phyloP scores from a whole-genome alignment of 441 rosid species.

The Adansonia rubrostipa region DNA sequence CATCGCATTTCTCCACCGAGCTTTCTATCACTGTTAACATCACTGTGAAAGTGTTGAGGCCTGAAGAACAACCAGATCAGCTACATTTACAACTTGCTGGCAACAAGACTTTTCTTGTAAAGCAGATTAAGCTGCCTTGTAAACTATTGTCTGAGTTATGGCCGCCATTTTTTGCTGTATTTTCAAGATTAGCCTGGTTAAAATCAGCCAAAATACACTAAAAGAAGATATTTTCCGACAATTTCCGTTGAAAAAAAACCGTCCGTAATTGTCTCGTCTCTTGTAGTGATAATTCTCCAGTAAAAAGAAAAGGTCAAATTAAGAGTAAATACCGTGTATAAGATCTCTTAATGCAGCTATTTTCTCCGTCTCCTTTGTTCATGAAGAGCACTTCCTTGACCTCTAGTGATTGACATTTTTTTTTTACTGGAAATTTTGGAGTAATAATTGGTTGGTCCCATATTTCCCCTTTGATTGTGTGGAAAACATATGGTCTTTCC shows the following conservation, averaged over 20 bases:
- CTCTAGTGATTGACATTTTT: not conserved
- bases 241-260: too few species aligned
- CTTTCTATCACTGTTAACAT: not conserved
- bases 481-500: too few species aligned
- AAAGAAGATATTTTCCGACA: too few species aligned
- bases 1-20: not conserved
- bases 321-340: not conserved
- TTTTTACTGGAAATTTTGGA: not conserved
- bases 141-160: not conserved
- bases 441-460: not conserved
- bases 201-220: not conserved
- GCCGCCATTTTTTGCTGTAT: conserved; percentile 2
- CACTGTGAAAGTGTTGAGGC: conserved; percentile 10
- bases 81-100: not conserved
- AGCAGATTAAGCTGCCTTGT: not conserved
- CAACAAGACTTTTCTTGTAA: not conserved
- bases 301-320: not conserved
- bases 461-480: too few species aligned
- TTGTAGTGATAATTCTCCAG: too few species aligned
- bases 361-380: conserved; percentile 5
- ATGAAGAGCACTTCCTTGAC: conserved; percentile 22
- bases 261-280: too few species aligned
- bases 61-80: conserved; percentile 24
- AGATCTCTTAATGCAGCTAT: not conserved
- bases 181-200: not conserved